A percentile compares a stretch with the other conserved stretches of the same genome.
Evolutionary conservation across 2,329 filamentous ascomycete species (phyloP).

Genomic region (Aquanectria penicillioides): DNA sequence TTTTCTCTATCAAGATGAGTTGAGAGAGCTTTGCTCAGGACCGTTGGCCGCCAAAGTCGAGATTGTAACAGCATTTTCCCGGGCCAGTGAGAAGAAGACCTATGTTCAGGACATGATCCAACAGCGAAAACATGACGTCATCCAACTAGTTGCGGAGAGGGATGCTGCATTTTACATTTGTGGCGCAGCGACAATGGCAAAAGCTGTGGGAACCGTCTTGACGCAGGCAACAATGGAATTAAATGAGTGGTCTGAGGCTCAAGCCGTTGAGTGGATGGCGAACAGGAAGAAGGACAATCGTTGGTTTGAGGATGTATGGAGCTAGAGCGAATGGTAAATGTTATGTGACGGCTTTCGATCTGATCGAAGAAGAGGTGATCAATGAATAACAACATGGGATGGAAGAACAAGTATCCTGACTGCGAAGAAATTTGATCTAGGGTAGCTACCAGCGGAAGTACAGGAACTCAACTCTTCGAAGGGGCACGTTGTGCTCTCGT

Average conservation of each 20-base stretch:
- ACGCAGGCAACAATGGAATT: slow-evolving; percentile 3
- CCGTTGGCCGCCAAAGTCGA: slow-evolving; percentile 10
- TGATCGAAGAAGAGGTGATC: too few relatives aligned
- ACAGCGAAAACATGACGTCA: not conserved
- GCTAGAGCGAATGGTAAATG: too few relatives aligned
- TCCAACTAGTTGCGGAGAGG: slow-evolving; percentile 8
- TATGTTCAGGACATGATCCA: slow-evolving; percentile 20
- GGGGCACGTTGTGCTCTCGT: too few relatives aligned
- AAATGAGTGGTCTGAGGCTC: not conserved
- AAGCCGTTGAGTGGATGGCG: slow-evolving; percentile 7
- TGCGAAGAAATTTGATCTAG: too few relatives aligned
- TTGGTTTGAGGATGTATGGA: slow-evolving; percentile 26
- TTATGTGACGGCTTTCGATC: too few relatives aligned
- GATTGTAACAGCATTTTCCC: slow-evolving; percentile 16
- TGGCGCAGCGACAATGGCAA: slow-evolving; percentile 20
- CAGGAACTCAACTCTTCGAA: too few relatives aligned
- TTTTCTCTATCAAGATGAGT: slow-evolving; percentile 12
- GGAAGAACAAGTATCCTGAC: too few relatives aligned
- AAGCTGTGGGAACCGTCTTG: slow-evolving; percentile 5
- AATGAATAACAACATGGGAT: too few relatives aligned
- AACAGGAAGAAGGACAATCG: slow-evolving; percentile 13
- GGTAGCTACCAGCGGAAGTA: too few relatives aligned
- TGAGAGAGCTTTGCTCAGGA: not conserved
- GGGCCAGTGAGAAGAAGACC: not conserved
- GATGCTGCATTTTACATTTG: slow-evolving; percentile 20